phyloP scores from a whole-genome alignment of 768 basidiomycete species.

The Naematelia encephala region DNA sequence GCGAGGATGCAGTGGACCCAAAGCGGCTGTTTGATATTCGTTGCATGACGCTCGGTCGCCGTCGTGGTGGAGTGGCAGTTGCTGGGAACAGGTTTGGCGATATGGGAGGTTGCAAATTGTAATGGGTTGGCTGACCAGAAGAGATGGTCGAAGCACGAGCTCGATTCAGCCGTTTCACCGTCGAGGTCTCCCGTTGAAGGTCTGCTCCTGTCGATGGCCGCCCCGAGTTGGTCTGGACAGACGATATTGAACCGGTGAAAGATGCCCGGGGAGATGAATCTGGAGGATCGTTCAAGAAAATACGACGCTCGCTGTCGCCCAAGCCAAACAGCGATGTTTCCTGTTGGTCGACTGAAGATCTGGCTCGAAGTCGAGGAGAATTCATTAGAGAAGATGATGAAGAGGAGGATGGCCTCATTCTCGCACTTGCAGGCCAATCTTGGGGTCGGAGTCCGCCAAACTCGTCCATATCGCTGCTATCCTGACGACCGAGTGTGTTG shows the following conservation, averaged over 20 bases:
- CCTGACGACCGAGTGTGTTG: slow-evolving; percentile 19
- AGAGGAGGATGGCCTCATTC: slow-evolving; percentile 13
- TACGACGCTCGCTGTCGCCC: slow-evolving; percentile 6
- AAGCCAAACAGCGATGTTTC: slow-evolving; percentile 13
- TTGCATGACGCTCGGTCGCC: slow-evolving; percentile 31
- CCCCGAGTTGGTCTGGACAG: slow-evolving; percentile 11
- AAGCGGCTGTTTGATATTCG: slow-evolving; percentile 35
- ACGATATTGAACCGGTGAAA: slow-evolving; percentile 24
- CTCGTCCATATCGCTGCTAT: slow-evolving; percentile 26
- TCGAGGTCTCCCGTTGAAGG: neutral
- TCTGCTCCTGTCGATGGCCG: neutral
- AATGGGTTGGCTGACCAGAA: slow-evolving; percentile 18
- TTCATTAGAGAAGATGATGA: slow-evolving; percentile 10
- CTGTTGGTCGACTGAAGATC: neutral
- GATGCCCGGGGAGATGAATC: slow-evolving; percentile 24
- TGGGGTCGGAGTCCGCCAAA: slow-evolving; percentile 22
- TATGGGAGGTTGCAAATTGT: slow-evolving; percentile 16
- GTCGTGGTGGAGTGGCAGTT: slow-evolving; percentile 36
- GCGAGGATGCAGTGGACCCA: slow-evolving; percentile 26
- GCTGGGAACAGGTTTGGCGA: slow-evolving; percentile 30
- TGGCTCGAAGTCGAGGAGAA: slow-evolving; percentile 3
- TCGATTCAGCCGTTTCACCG: slow-evolving; percentile 11
- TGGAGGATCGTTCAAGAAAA: slow-evolving; percentile 15
- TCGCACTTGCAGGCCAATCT: slow-evolving; percentile 1
- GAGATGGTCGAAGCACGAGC: slow-evolving; percentile 41